phyloP scores from a whole-genome alignment of 192 early-diverging fungal genomes.

The Dissophora globulifera region DNA sequence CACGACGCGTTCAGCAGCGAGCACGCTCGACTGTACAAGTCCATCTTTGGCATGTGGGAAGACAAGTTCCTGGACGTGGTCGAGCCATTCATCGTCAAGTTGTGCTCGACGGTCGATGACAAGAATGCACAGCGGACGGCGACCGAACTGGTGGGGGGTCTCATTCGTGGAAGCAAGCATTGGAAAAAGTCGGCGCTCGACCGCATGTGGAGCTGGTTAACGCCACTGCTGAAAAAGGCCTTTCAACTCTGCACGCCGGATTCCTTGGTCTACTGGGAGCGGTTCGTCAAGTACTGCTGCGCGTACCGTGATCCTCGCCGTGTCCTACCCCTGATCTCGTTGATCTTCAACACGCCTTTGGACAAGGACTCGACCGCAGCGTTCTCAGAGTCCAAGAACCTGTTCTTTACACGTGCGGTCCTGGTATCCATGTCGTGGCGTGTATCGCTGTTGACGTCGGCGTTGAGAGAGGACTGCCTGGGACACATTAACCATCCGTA shows the following conservation, averaged over 20 bases:
- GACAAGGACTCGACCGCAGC: conserved; percentile 85
- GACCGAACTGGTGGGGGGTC: conserved; percentile 80
- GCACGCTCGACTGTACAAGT: conserved; percentile 72
- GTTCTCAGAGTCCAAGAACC: conserved; percentile 85
- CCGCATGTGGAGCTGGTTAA: conserved; percentile 78
- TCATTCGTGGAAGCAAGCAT: conserved; percentile 90
- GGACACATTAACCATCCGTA: conserved; percentile 80
- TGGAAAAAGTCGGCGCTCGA: conserved; percentile 66
- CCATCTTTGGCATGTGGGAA: conserved; percentile 78
- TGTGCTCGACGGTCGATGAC: conserved; percentile 67
- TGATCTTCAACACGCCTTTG: conserved; percentile 70
- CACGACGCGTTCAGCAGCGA: conserved; percentile 73
- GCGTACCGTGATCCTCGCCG: conserved; percentile 84
- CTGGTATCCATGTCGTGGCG: conserved; percentile 79
- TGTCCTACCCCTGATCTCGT: conserved; percentile 75
- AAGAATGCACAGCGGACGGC: conserved; percentile 85
- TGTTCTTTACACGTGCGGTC: conserved; percentile 72
- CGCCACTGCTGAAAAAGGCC: conserved; percentile 68
- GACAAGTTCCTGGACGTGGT: conserved; percentile 65
- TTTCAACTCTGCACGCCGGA: conserved; percentile 78
- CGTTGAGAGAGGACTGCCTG: conserved; percentile 59
- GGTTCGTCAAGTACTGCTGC: conserved; percentile 68
- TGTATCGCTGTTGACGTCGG: conserved; percentile 57
- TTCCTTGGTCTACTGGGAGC: conserved; percentile 80
- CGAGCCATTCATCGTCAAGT: conserved; percentile 63